Conservation (phyloP, 139 green algal species). For the Helicosporidium sp. region DNA sequence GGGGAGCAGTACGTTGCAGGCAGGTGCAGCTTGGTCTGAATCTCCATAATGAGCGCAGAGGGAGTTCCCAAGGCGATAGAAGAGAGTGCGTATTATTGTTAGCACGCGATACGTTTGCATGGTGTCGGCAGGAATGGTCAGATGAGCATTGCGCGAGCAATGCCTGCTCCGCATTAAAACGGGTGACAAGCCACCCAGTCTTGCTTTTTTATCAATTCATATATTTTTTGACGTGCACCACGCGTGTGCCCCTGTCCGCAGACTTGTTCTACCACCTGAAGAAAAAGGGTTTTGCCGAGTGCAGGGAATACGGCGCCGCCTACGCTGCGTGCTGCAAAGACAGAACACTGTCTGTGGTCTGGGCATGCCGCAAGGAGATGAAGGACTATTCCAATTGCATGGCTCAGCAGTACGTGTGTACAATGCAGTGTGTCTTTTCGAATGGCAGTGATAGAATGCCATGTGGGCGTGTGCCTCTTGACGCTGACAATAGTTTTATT, state of each 20-base stretch:
- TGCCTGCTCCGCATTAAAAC: no score
- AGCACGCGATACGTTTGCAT: not conserved
- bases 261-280: constrained; percentile 26
- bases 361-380: constrained; percentile 23
- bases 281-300: constrained; percentile 11
- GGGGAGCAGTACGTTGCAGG: no score
- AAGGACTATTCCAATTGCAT: constrained; percentile 16
- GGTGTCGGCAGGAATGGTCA: not conserved
- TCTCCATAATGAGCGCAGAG: no score
- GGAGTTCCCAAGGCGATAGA: constrained; percentile 4
- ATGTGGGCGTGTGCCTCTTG: not conserved
- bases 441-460: not conserved
- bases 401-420: constrained; percentile 12
- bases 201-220: no score
- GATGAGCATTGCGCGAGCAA: not conserved
- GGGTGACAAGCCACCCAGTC: not conserved
- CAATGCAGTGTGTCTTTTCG: not conserved
- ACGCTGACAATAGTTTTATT: no score
- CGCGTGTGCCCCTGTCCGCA: constrained; percentile 2
- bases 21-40: no score
- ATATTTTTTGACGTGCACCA: not conserved
- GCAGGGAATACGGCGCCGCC: constrained; percentile 1
- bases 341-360: constrained; percentile 21
- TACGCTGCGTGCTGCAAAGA: constrained; percentile 27
- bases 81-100: constrained; percentile 8